phyloP scores from a whole-genome alignment of 305 asterid species.

The Petunia hybrid region DNA sequence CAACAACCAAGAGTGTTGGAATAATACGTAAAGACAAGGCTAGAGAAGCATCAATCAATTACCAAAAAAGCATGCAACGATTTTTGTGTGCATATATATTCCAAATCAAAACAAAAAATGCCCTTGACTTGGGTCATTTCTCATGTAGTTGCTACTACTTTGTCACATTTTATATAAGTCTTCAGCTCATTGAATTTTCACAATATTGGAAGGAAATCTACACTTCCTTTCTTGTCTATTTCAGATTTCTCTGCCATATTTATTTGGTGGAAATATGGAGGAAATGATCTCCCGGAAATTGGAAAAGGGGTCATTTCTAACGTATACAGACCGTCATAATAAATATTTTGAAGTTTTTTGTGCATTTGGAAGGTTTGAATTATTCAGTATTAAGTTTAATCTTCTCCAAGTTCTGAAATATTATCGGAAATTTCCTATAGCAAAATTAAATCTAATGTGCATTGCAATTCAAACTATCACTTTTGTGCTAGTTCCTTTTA shows the following conservation, averaged over 20 bases:
- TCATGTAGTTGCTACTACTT: background rate
- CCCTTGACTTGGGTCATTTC: background rate
- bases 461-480: too few relatives aligned
- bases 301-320: background rate
- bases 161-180: background rate
- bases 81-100: background rate
- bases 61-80: background rate
- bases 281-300: too few relatives aligned
- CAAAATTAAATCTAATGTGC: too few relatives aligned
- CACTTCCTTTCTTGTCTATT: background rate
- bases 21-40: too few relatives aligned
- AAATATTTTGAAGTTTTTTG: background rate
- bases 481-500: too few relatives aligned
- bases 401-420: background rate
- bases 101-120: background rate
- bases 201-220: too few relatives aligned
- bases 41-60: too few relatives aligned
- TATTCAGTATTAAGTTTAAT: background rate
- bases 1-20: too few relatives aligned
- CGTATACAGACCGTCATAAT: background rate
- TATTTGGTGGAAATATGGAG: background rate
- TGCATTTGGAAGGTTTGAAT: background rate
- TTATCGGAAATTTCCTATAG: too few relatives aligned
- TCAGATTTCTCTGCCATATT: background rate
- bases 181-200: slow-evolving; percentile 3